Base-by-base conservation (phyloP, 805 yeast species). In the Clavispora phyllophila region DNA sequence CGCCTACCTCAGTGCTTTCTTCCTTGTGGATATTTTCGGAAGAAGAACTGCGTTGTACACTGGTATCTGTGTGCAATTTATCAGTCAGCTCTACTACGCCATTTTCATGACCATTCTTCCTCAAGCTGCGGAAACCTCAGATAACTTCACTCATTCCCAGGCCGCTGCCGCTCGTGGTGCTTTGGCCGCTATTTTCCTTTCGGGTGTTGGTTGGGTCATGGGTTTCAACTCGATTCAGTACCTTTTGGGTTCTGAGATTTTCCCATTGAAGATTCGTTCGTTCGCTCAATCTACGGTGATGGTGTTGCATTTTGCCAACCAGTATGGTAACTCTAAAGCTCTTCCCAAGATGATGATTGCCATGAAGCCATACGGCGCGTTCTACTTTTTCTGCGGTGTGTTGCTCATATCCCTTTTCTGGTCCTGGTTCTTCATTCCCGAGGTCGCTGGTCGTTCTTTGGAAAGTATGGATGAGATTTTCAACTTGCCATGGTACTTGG, bases 171-270 rank as follows among this genome's bases (percentile, higher is more conserved):
- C 75, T 26, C 56, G 62, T 39, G 77, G 65, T 39, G 82, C 81
- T 7, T 56, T 78, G 50, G 79, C 79, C 1, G 68, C 76, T 39
- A 51, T 78, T 19, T 77, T 63, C 50, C 49, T 77, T 27, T 63
- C 70, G 25, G 82, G 82, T 50, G 63, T 67, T 18, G 81, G 81
- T 29, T 78, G 82, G 83, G 72, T 78, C 25, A 56, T 77, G 58
- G 82, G 82, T 27, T 78, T 76, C 72, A 78, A 78, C 58, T 63
- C 77, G 0, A 63, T 76, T 38, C 82, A 78, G 55, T 78, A 77
- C 54, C 63, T 78, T 48, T 59, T 78, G 50, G 76, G 76, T 45
- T 68, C 82, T 4, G 83, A 78, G 54, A 66, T 78, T 42, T 68
- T 77, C 54, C 82, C 82, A 17, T 58, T 77, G 51, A 65, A 71